These are phyloP conservation scores for Stemphylium vesicarium DNA, from an alignment of 2,329 filamentous ascomycete genomes.

Conservation along the genomic window DNA sequence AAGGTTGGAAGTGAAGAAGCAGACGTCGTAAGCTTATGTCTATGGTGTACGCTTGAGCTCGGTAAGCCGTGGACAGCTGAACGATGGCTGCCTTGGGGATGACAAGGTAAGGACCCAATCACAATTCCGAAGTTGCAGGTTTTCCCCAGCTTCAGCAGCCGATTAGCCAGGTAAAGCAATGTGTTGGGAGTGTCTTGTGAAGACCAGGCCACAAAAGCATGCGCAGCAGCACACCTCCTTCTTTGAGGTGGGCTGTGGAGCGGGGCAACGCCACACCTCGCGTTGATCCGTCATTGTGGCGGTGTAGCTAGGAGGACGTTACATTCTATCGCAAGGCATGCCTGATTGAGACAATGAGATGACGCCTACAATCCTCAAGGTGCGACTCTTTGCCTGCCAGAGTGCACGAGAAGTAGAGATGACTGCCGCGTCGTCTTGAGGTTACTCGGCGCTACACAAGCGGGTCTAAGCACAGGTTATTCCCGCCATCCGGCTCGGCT, in stretches of 20 bases:
- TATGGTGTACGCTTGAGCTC: background rate
- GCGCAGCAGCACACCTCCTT: background rate
- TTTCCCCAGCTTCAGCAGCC: background rate
- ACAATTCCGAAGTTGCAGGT: conserved; percentile 8
- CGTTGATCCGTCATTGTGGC: background rate
- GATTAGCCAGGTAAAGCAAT: background rate
- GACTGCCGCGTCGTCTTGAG: no score
- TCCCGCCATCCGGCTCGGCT: no score
- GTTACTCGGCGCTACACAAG: no score
- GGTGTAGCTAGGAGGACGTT: background rate
- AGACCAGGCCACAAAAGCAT: background rate
- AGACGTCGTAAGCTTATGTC: conserved; percentile 7
- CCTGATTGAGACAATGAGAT: background rate
- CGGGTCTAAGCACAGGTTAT: no score
- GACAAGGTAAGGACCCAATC: conserved; percentile 12
- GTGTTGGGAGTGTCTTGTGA: background rate
- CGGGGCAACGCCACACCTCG: conserved; percentile 11
- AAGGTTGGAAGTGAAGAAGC: background rate
- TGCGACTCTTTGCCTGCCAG: no score
- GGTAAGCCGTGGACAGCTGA: conserved; percentile 7
- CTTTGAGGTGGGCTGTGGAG: conserved; percentile 1
- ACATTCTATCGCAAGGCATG: background rate
- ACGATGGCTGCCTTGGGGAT: conserved; percentile 23
- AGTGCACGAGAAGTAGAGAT: no score
- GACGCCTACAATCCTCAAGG: no score